These are phyloP conservation scores for Fomitopsis palustris DNA, from an alignment of 1,284 basidiomycete genomes.

Conservation along the genomic window DNA sequence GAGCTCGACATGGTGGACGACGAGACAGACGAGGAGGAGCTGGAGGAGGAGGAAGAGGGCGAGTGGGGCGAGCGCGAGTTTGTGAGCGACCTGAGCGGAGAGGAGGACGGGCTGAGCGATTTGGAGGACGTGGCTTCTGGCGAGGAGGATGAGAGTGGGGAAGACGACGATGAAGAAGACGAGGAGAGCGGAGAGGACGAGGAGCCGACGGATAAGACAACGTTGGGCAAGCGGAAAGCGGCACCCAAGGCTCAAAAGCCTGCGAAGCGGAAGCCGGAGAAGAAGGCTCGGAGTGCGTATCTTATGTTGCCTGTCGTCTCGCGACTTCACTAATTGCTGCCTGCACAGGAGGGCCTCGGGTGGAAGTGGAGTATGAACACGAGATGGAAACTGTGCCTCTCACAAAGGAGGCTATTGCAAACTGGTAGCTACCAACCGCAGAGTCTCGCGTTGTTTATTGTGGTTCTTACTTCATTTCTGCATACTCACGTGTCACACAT, in stretches of 20 bases:
- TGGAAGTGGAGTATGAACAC: conserved; percentile 95
- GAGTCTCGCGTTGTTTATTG: too few species aligned
- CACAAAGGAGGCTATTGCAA: conserved; percentile 51
- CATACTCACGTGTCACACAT: background rate
- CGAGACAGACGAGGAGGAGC: conserved; percentile 47
- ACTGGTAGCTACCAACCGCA: conserved; percentile 54
- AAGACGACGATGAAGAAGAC: conserved; percentile 28
- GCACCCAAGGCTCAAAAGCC: conserved; percentile 34
- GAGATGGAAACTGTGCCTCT: conserved; percentile 76
- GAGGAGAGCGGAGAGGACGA: conserved; percentile 29
- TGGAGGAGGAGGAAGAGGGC: conserved; percentile 59
- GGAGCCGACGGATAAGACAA: conserved; percentile 29
- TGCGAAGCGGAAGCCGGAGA: conserved; percentile 49
- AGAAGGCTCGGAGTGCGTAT: conserved; percentile 55
- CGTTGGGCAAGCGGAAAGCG: conserved; percentile 71
- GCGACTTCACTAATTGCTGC: conserved; percentile 14
- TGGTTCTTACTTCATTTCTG: background rate
- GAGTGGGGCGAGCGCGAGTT: conserved; percentile 79
- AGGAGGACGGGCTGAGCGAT: conserved; percentile 65
- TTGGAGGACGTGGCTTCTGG: conserved; percentile 65
- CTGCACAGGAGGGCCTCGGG: conserved; percentile 64
- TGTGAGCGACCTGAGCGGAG: conserved; percentile 80
- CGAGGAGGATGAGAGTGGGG: conserved; percentile 30
- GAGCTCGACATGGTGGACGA: conserved; percentile 45
- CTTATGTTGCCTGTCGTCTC: conserved; percentile 6